Percentiles rank a stretch among this genome's conserved stretches.
These are phyloP conservation scores for Monascus purpureus DNA, from an alignment of 495 filamentous ascomycete genomes.

Conservation along the genomic window DNA sequence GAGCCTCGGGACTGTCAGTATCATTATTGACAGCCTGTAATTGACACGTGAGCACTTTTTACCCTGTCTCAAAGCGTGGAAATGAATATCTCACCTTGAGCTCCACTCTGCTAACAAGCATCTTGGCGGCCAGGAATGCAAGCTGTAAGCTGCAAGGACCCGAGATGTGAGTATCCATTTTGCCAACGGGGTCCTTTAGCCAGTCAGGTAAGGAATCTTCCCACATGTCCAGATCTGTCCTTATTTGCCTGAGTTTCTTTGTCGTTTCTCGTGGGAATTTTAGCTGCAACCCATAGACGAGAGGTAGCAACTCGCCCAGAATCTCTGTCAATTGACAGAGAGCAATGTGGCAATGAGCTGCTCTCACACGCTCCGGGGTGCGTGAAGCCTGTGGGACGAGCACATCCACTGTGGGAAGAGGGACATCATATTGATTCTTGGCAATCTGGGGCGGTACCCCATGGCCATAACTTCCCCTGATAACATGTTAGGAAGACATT, in stretches of 20 bases:
- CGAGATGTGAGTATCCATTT: slow-evolving; percentile 18
- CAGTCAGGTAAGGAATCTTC: slow-evolving; percentile 32
- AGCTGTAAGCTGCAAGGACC: slow-evolving; percentile 38
- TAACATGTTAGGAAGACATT: neutral
- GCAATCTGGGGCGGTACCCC: slow-evolving; percentile 36
- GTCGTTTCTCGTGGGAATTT: slow-evolving; percentile 27
- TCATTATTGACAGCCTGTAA: slow-evolving; percentile 31
- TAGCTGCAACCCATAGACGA: slow-evolving; percentile 34
- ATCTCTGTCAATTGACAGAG: slow-evolving; percentile 39
- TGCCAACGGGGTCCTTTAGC: slow-evolving; percentile 17
- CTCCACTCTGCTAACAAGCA: slow-evolving; percentile 38
- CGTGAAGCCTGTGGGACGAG: slow-evolving; percentile 20
- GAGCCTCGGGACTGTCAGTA: slow-evolving; percentile 27
- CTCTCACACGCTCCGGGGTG: slow-evolving; percentile 27
- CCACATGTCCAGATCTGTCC: slow-evolving; percentile 33
- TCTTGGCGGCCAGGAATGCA: slow-evolving; percentile 35
- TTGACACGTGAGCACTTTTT: too few relatives aligned
- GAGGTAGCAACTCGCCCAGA: slow-evolving; percentile 33
- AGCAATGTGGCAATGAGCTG: slow-evolving; percentile 36
- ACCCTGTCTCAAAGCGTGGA: too few relatives aligned
- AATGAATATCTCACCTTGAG: slow-evolving; percentile 23
- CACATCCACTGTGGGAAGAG: slow-evolving; percentile 30
- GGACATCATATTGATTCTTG: slow-evolving; percentile 40
- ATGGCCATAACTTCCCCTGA: slow-evolving; percentile 38
- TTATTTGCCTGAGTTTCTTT: slow-evolving; percentile 26